Evolutionary conservation across 208 protist genomes (phyloP), one percentile per base, ranked within the genome.

Genomic region (Acanthamoeba royreba): DNA sequence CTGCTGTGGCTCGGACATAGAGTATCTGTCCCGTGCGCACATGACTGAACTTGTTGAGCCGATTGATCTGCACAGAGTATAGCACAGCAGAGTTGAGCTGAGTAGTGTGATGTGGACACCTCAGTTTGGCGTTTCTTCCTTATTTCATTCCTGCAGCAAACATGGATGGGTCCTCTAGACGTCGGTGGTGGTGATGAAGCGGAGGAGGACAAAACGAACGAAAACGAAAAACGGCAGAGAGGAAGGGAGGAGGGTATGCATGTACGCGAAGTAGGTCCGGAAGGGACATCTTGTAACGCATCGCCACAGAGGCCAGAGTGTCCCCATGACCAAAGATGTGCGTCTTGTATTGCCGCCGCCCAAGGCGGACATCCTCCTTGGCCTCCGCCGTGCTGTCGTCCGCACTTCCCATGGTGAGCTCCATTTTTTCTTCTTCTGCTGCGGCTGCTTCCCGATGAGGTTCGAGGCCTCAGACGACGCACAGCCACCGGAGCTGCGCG

Each of bases 261-360:
- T n/a, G n/a, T n/a, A 81, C 72, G 43, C 53, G 46, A 8, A 83
- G 40, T 22, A 83, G 43, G 5, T 90, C 83, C 25, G 7, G 19
- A 2, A 90, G 43, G 3, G 45, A 43, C 83, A 74, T 63, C 83
- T 63, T 72, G 58, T 74, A 38, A 1, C 58, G 46, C 83, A 90
- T 72, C 19, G 58, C 83, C 47, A 90, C 83, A 4, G 49, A 72
- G 43, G 83, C 83, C 8, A 72, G 55, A 22, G 49, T 74, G 7
- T 90, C 83, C 11, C 58, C 83, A 49, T 90, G 83, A 31, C 49
- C 17, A 33, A 90, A 72, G 47, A 90, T 46, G 83, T 90, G 83
- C 25, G 28, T 72, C 22, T 25, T 47, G 55, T 74, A 72, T 33
- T 90, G 55, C 49, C 31, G 47, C 8, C 83, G 33, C n/a, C n/a